Conservation (phyloP, 139 green algal species). For the Pseudopediastrum boryanum region DNA sequence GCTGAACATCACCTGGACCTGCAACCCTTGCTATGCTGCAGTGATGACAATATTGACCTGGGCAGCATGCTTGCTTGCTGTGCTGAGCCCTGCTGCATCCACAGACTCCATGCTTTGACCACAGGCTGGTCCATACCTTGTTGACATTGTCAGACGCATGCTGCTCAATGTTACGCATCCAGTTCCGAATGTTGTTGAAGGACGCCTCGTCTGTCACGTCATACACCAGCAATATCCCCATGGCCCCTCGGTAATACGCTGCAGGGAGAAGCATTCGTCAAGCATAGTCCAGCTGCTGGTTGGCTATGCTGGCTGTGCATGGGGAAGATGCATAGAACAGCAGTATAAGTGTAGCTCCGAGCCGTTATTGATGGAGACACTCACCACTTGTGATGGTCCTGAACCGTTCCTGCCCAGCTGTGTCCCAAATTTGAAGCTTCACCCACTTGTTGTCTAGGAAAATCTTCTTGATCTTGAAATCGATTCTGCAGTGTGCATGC, state of each 20-base stretch:
- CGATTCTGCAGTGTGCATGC: conserved; percentile 74
- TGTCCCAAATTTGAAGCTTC: conserved; percentile 99
- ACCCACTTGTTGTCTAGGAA: conserved; percentile 92
- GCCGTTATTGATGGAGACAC: not conserved
- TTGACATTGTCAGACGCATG: conserved; percentile 95
- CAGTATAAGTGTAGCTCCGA: too few species aligned
- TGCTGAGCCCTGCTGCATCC: too few species aligned
- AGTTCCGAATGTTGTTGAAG: conserved; percentile 98
- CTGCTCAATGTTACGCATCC: conserved; percentile 98
- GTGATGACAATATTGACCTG: too few species aligned
- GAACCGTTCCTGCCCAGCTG: conserved; percentile 97
- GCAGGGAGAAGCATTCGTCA: conserved; percentile 21
- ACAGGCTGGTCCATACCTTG: too few species aligned
- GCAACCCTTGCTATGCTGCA: too few species aligned
- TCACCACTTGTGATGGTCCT: conserved; percentile 94
- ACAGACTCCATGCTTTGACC: too few species aligned
- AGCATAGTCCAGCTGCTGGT: not conserved
- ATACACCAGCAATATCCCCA: conserved; percentile 98
- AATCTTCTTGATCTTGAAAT: conserved; percentile 99
- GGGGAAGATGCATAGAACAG: too few species aligned
- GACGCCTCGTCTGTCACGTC: conserved; percentile 94
- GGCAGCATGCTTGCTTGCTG: too few species aligned
- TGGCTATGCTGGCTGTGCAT: not conserved
- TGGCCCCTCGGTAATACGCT: conserved; percentile 97
- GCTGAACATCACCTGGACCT: too few species aligned